Percentiles rank a stretch among this genome's conserved stretches.
Evolutionary conservation across 2,329 filamentous ascomycete genomes (phyloP).

Genomic region (Tolypocladium inflatum): DNA sequence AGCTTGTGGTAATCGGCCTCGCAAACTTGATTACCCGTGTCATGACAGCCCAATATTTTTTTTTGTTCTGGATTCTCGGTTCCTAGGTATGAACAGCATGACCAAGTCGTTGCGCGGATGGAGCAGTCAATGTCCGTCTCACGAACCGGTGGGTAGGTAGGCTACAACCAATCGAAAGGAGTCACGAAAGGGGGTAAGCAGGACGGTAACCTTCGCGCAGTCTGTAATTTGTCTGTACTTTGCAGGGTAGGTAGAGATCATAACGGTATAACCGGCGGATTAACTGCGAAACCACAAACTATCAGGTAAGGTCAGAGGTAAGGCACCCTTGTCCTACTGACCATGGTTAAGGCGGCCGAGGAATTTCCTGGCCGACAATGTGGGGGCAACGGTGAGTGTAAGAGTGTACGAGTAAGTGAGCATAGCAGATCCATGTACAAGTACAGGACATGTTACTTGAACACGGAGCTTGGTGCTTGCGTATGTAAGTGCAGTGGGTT

Average conservation of each 20-base stretch:
- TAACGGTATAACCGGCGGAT: background rate
- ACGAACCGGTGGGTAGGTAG: background rate
- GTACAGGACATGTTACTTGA: background rate
- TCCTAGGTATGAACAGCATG: background rate
- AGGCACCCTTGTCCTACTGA: conserved; percentile 31
- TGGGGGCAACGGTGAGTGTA: background rate
- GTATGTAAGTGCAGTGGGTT: background rate
- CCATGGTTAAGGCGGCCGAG: conserved; percentile 7
- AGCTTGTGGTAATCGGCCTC: background rate
- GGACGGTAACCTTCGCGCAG: conserved; percentile 1
- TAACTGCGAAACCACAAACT: conserved; percentile 3
- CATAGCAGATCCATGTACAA: background rate
- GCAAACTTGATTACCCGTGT: background rate
- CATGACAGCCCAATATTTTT: background rate
- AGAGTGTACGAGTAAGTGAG: conserved; percentile 1
- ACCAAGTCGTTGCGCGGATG: background rate
- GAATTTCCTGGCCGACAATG: background rate
- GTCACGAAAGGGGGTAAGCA: background rate
- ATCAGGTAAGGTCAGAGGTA: conserved; percentile 49
- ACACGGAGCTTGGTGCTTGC: background rate
- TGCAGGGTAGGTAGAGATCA: conserved; percentile 6
- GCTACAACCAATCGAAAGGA: background rate
- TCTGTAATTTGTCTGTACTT: conserved; percentile 3
- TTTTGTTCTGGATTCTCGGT: background rate
- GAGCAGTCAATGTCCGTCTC: background rate